phyloP scores from a whole-genome alignment of 805 yeast species.

The Teunomyces panamensis region DNA sequence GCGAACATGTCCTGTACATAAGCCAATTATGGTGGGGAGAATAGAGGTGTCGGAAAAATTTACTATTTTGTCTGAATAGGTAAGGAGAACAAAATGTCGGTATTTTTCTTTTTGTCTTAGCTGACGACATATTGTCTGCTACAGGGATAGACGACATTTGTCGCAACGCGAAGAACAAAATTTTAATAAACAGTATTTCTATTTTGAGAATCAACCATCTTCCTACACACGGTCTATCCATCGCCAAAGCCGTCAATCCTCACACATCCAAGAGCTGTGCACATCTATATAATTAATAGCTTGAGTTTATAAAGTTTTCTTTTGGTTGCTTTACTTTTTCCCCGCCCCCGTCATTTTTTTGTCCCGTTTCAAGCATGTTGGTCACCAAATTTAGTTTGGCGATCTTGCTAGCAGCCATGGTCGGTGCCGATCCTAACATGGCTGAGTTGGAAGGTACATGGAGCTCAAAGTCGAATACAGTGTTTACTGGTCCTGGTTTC shows the following conservation, averaged over 20 bases:
- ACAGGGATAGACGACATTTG: neutral
- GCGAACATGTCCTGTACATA: too few relatives aligned
- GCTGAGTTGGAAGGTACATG: conserved; percentile 79
- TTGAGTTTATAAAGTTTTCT: too few relatives aligned
- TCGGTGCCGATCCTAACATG: conserved; percentile 34
- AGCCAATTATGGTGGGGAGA: too few relatives aligned
- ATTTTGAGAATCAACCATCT: neutral
- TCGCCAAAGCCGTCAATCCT: too few relatives aligned
- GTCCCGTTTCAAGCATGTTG: neutral
- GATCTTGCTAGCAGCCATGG: conserved; percentile 11
- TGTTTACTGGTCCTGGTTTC: conserved; percentile 94
- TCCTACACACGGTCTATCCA: too few relatives aligned
- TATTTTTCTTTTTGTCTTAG: too few relatives aligned
- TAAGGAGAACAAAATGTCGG: too few relatives aligned
- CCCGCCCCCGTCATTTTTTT: neutral
- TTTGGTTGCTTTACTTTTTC: too few relatives aligned
- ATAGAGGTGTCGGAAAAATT: too few relatives aligned
- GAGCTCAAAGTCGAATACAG: conserved; percentile 91
- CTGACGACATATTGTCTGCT: neutral
- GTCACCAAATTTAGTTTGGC: conserved; percentile 3
- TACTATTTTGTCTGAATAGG: too few relatives aligned
- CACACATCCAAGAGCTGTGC: too few relatives aligned
- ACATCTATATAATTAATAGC: too few relatives aligned
- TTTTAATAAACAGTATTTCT: neutral
- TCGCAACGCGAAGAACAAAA: neutral